A percentile compares a stretch with the other conserved stretches of the same genome.
Conservation (phyloP, 2,329 filamentous ascomycete genomes). For the Camptophora hylomeconis region DNA sequence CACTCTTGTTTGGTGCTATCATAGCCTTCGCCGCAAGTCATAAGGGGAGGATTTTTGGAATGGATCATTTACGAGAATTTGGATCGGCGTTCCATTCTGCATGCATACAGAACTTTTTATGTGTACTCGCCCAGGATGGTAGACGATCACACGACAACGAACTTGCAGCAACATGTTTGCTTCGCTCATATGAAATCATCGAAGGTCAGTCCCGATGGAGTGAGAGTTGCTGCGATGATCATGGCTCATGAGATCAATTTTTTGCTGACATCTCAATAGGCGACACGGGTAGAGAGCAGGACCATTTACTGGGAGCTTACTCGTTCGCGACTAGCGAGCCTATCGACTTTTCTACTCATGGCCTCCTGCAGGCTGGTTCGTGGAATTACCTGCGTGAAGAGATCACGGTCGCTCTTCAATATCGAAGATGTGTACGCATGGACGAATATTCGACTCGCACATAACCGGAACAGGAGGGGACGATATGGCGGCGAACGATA, state of each 20-base stretch:
- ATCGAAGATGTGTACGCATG: constrained; percentile 1
- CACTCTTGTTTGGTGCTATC: constrained; percentile 32
- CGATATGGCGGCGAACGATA: too few relatives aligned
- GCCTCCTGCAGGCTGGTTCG: constrained; percentile 1
- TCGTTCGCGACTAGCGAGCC: constrained; percentile 1
- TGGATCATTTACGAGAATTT: constrained; percentile 15
- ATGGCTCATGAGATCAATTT: too few relatives aligned
- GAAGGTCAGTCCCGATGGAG: constrained; percentile 28
- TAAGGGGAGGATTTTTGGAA: constrained; percentile 19
- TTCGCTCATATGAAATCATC: constrained; percentile 38
- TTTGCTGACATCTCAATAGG: too few relatives aligned
- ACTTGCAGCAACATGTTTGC: constrained; percentile 34
- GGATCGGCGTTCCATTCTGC: constrained; percentile 30
- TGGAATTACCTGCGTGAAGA: constrained; percentile 3
- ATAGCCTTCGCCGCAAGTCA: constrained; percentile 35
- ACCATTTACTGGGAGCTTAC: constrained; percentile 2
- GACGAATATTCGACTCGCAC: too few relatives aligned
- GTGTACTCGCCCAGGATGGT: constrained; percentile 22
- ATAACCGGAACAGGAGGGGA: too few relatives aligned
- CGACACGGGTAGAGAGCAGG: too few relatives aligned
- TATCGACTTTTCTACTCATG: constrained; percentile 1
- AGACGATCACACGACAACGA: constrained; percentile 26
- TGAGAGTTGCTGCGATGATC: too few relatives aligned
- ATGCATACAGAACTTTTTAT: constrained; percentile 29
- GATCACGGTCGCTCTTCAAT: constrained; percentile 1